Evolutionary conservation across 2,329 filamentous ascomycete genomes (phyloP).

Genomic region (Diaporthe batatas): DNA sequence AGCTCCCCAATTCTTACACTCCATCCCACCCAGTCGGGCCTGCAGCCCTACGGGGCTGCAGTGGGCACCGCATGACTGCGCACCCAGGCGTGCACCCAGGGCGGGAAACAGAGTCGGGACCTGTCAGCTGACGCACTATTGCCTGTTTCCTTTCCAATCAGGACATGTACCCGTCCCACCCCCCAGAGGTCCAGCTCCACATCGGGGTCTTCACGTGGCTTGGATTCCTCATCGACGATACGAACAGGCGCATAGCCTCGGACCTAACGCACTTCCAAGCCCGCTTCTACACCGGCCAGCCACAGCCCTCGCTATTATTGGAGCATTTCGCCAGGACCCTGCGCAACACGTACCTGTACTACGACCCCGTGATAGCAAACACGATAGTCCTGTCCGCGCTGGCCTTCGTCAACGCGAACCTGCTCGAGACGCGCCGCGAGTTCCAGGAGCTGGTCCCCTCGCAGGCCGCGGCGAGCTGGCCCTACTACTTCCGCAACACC

Average conservation of each 20-base stretch:
- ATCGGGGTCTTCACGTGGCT: slow-evolving; percentile 51
- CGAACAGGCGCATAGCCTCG: slow-evolving; percentile 41
- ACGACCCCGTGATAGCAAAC: slow-evolving; percentile 48
- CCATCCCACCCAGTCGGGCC: not conserved
- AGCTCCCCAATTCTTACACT: slow-evolving; percentile 27
- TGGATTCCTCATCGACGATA: slow-evolving; percentile 50
- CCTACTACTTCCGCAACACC: slow-evolving; percentile 49
- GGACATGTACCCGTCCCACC: slow-evolving; percentile 44
- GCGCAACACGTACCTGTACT: slow-evolving; percentile 45
- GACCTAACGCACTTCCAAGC: slow-evolving; percentile 47
- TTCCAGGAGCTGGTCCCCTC: slow-evolving; percentile 44
- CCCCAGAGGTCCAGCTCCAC: slow-evolving; percentile 48
- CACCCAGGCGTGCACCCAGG: too few relatives aligned
- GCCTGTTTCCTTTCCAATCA: slow-evolving; percentile 14
- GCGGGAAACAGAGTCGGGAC: not conserved
- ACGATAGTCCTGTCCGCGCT: slow-evolving; percentile 48
- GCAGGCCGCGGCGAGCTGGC: slow-evolving; percentile 45
- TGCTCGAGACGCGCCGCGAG: slow-evolving; percentile 45
- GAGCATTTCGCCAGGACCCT: slow-evolving; percentile 46
- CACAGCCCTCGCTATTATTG: slow-evolving; percentile 44
- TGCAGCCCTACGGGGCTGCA: slow-evolving; percentile 35
- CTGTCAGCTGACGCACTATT: slow-evolving; percentile 25
- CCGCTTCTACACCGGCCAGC: slow-evolving; percentile 44
- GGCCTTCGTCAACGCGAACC: slow-evolving; percentile 49
- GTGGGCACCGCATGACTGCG: not conserved